Percentiles rank a stretch among this genome's conserved stretches.
These are phyloP conservation scores for Erysimum pusillum DNA, from an alignment of 441 rosid genomes.

Conservation along the genomic window DNA sequence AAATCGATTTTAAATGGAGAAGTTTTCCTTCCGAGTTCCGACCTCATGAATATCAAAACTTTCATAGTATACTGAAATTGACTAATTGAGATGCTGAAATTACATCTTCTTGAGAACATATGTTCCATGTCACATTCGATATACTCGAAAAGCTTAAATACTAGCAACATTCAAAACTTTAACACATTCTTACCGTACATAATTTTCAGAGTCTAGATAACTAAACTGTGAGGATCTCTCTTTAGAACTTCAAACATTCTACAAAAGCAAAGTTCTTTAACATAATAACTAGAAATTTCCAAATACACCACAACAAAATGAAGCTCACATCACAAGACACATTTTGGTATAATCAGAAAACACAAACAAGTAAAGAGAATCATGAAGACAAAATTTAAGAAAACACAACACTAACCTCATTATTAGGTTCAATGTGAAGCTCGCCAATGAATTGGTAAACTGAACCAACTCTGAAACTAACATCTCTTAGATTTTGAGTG, in stretches of 20 bases:
- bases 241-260: neutral
- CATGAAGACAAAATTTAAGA: no score
- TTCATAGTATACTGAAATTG: constrained; percentile 1
- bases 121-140: neutral
- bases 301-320: no score
- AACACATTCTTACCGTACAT: neutral
- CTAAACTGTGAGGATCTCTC: neutral
- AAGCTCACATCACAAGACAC: neutral
- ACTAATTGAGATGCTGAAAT: neutral
- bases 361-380: constrained; percentile 5
- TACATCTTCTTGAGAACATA: neutral
- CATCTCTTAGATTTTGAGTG: constrained; percentile 75
- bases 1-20: neutral
- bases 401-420: constrained; percentile 52
- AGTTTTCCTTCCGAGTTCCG: neutral
- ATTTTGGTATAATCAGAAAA: no score
- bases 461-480: constrained; percentile 73
- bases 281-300: neutral
- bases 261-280: constrained; percentile 16
- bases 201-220: neutral
- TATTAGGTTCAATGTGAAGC: constrained; percentile 58
- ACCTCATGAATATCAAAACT: constrained; percentile 2
- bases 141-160: neutral
- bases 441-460: constrained; percentile 89
- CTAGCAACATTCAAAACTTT: neutral